Evolutionary conservation across 2,329 filamentous ascomycete species (phyloP).

Genomic region (Penicillium glabrum): DNA sequence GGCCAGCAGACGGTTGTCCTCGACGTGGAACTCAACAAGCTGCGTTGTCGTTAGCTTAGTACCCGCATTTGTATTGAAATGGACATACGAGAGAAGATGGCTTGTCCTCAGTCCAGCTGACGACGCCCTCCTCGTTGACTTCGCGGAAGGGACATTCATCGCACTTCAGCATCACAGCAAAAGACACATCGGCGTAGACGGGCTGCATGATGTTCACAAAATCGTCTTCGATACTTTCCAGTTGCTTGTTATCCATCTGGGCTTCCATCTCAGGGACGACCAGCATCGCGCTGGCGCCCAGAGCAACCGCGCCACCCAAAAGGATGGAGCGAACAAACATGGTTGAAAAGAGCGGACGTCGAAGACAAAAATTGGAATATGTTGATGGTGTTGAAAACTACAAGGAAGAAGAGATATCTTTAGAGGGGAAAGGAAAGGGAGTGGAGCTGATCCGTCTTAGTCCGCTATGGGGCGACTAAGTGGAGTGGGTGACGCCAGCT

Average conservation of each 20-base stretch:
- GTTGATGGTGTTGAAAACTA: neutral
- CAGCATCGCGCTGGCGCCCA: slow-evolving; percentile 39
- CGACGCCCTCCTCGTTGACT: slow-evolving; percentile 26
- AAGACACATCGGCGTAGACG: slow-evolving; percentile 25
- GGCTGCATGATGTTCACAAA: slow-evolving; percentile 25
- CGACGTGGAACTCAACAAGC: slow-evolving; percentile 38
- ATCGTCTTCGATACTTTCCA: slow-evolving; percentile 21
- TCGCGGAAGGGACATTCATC: slow-evolving; percentile 41
- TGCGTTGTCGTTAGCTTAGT: slow-evolving; percentile 11
- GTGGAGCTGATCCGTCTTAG: slow-evolving; percentile 11
- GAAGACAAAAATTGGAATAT: slow-evolving; percentile 5
- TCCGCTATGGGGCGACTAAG: slow-evolving; percentile 9
- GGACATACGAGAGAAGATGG: slow-evolving; percentile 38
- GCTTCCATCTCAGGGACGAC: slow-evolving; percentile 37
- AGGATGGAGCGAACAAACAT: slow-evolving; percentile 40
- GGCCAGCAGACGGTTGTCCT: slow-evolving; percentile 35
- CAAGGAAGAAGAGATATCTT: neutral
- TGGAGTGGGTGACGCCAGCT: slow-evolving; percentile 20
- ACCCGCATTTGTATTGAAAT: neutral
- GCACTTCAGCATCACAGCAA: slow-evolving; percentile 35
- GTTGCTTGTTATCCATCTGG: slow-evolving; percentile 13
- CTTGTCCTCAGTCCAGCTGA: slow-evolving; percentile 36
- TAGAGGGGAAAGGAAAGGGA: slow-evolving; percentile 4
- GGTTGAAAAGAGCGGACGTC: slow-evolving; percentile 22
- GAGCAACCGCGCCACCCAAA: slow-evolving; percentile 33